Evolutionary conservation across 805 yeast genomes (phyloP).

Genomic region (Lipomyces sp.): DNA sequence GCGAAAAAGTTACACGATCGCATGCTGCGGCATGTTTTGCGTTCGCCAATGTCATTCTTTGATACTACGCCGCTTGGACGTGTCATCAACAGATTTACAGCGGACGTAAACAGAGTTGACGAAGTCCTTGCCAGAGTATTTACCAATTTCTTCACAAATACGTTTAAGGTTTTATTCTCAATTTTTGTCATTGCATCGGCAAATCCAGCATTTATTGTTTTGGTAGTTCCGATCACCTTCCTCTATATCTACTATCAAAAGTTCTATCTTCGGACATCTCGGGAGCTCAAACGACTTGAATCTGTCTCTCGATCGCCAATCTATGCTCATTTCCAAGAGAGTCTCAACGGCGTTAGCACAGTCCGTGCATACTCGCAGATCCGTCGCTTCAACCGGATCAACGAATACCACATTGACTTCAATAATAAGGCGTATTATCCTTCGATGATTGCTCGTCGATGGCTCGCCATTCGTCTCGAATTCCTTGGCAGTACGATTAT

Average conservation of each 20-base stretch:
- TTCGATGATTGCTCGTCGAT: slow-evolving; percentile 87
- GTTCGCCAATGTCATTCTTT: slow-evolving; percentile 94
- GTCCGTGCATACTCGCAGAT: slow-evolving; percentile 73
- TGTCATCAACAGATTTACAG: slow-evolving; percentile 85
- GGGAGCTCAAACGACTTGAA: slow-evolving; percentile 77
- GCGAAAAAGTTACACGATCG: slow-evolving; percentile 69
- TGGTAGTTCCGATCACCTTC: slow-evolving; percentile 69
- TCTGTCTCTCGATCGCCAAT: slow-evolving; percentile 75
- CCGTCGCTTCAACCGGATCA: slow-evolving; percentile 62
- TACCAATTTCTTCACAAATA: slow-evolving; percentile 46
- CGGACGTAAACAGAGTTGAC: slow-evolving; percentile 86
- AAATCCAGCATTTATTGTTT: slow-evolving; percentile 80
- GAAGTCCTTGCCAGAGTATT: slow-evolving; percentile 57
- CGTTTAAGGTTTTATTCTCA: slow-evolving; percentile 57
- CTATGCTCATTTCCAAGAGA: slow-evolving; percentile 80
- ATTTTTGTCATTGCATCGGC: slow-evolving; percentile 77
- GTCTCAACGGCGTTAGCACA: slow-evolving; percentile 75
- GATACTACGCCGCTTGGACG: slow-evolving; percentile 96
- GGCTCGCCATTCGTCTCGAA: slow-evolving; percentile 95
- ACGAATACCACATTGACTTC: slow-evolving; percentile 65
- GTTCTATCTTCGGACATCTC: slow-evolving; percentile 67
- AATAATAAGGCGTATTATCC: slow-evolving; percentile 94
- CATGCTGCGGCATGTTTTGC: slow-evolving; percentile 75
- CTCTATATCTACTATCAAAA: slow-evolving; percentile 72
- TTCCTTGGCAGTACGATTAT: slow-evolving; percentile 87